Conservation (phyloP, 179 eudicot genomes). For the Drosera spatulata region DNA sequence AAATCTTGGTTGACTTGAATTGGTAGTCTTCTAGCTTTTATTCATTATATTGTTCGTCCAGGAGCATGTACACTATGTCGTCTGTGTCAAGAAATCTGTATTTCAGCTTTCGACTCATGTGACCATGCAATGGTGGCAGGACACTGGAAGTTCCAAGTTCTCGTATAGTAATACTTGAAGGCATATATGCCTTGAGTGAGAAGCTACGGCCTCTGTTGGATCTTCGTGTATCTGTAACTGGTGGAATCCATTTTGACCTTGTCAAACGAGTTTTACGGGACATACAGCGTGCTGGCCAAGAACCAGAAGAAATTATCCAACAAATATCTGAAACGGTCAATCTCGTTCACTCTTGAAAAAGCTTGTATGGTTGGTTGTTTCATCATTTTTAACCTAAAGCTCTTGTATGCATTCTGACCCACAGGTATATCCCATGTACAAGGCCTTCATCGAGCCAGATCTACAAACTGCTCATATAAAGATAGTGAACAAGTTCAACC, state of each 20-base stretch:
- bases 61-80: no score
- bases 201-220: constrained; percentile 74
- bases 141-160: constrained; percentile 83
- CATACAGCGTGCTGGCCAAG: constrained; percentile 96
- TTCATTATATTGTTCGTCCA: no score
- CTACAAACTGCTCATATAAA: constrained; percentile 86
- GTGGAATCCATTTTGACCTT: constrained; percentile 96
- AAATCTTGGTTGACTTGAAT: no score
- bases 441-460: constrained; percentile 95
- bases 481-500: constrained; percentile 84
- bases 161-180: constrained; percentile 82
- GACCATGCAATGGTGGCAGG: constrained; percentile 24
- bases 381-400: not conserved
- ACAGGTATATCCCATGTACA: constrained; percentile 98
- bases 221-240: constrained; percentile 94
- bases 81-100: no score
- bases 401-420: constrained; percentile 9
- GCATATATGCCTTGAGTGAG: constrained; percentile 91
- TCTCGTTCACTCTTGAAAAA: not conserved
- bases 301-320: constrained; percentile 95
- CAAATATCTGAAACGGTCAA: constrained; percentile 90
- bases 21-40: no score
- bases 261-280: constrained; percentile 91
- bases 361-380: not conserved
- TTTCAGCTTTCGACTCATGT: not conserved